These are phyloP conservation scores for Abortiporus biennis DNA, from an alignment of 1,284 basidiomycete species.

Conservation along the genomic window DNA sequence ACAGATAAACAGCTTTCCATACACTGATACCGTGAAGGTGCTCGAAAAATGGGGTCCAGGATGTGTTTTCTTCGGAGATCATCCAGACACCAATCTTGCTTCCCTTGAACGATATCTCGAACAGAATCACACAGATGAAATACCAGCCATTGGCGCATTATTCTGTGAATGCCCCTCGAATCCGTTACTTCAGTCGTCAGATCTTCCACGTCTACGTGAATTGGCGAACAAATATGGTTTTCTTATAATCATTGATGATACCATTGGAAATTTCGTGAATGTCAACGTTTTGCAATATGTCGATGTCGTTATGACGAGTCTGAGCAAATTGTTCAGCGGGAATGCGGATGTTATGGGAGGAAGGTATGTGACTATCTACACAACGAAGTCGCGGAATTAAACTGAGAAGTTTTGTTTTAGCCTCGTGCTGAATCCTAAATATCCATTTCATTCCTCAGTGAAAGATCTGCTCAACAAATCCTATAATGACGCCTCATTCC, in stretches of 20 bases:
- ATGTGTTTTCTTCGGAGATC: constrained; percentile 78
- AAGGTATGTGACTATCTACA: constrained; percentile 32
- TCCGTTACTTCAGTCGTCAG: constrained; percentile 50
- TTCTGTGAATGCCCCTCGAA: constrained; percentile 43
- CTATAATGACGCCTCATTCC: constrained; percentile 58
- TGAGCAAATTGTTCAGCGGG: constrained; percentile 67
- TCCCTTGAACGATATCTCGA: neutral
- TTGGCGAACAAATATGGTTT: constrained; percentile 56
- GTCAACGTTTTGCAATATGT: constrained; percentile 57
- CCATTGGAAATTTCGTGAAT: constrained; percentile 64
- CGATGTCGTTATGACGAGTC: constrained; percentile 55
- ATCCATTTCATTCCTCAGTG: constrained; percentile 35
- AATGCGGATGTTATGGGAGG: constrained; percentile 69
- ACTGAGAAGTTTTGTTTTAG: constrained; percentile 22
- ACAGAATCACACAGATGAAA: neutral
- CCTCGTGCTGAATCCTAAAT: constrained; percentile 49
- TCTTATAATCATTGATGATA: constrained; percentile 60
- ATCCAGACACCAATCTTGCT: constrained; percentile 31
- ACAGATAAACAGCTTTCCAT: constrained; percentile 69
- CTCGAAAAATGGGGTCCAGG: constrained; percentile 92
- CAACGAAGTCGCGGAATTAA: no score
- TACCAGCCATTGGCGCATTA: constrained; percentile 4
- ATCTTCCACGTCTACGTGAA: constrained; percentile 42
- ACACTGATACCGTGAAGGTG: constrained; percentile 89
- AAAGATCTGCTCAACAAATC: constrained; percentile 30